Evolutionary conservation across 257 asterid species (phyloP), one percentile per base, ranked within the genome.

Genomic region (Lavandula angustifolia): DNA sequence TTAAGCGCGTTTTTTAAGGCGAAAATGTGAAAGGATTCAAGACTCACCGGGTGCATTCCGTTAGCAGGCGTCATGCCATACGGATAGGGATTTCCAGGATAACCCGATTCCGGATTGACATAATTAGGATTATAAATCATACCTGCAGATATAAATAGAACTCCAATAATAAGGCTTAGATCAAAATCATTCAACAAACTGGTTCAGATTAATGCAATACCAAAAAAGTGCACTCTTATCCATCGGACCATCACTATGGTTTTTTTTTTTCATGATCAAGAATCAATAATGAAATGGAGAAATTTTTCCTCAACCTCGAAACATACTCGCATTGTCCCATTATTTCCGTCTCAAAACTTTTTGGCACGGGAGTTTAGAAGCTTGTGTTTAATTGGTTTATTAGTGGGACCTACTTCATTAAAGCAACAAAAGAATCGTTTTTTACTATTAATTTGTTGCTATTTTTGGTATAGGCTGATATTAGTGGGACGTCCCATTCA

Each of bases 41-140:
- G 70, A 76, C 86, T 82, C 77, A 85, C 98, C 13, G 80, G 81
- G 70, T 81, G 83, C 79, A 80, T 69, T 32, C 86, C 60, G 78
- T 91, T 82, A 73, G 78, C 2, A 9, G 95, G 90, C 67, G 75
- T 75, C 85, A 81, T 62, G 66, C 84, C 92, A 66, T 85, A 89
- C 51, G 88, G 64, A 86, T 88, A 85, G 17, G 84, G 85, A 74
- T 82, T 82, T 47, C 75, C 90, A 22, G 88, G 77, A 72, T 88
- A 84, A 34, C 79, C 82, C 13, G 85, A 11, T 73, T 84, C 94
- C 4, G 80, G 81, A 76, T 74, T 83, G 49, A 78, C 92, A 82
- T 86, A 88, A 67, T 72, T 83, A 58, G 86, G 65, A 72, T 56
- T 78, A 66, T 91, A 91, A 63, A 53, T 78, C 48, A 80, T 71